These are phyloP conservation scores for Fusarium sp. DNA, from an alignment of 2,329 filamentous ascomycete genomes.

Conservation along the genomic window DNA sequence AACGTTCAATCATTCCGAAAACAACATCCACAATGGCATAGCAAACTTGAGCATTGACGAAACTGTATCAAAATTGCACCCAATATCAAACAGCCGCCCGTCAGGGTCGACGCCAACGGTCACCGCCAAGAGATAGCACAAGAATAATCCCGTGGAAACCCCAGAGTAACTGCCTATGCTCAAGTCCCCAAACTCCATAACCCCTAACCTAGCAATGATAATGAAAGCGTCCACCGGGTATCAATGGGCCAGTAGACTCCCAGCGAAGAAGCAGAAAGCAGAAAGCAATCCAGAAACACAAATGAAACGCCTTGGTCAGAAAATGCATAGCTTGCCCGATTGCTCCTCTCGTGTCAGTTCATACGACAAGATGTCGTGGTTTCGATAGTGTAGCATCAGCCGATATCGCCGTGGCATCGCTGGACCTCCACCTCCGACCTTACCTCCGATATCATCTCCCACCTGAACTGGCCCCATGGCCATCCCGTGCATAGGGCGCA, in stretches of 20 bases:
- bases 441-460: slow-evolving; percentile 43
- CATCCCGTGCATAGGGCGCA: slow-evolving; percentile 72
- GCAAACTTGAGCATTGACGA: background rate
- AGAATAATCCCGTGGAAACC: background rate
- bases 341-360: slow-evolving; percentile 64
- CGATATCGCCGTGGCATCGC: slow-evolving; percentile 65
- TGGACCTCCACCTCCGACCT: slow-evolving; percentile 23
- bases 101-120: background rate
- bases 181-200: slow-evolving; percentile 14
- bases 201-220: slow-evolving; percentile 1
- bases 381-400: slow-evolving; percentile 76
- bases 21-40: background rate
- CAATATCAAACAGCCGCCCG: background rate
- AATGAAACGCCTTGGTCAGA: slow-evolving; percentile 40
- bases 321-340: slow-evolving; percentile 51
- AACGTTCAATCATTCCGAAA: background rate
- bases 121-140: slow-evolving; percentile 1
- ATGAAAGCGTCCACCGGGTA: slow-evolving; percentile 27
- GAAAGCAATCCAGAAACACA: background rate
- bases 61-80: background rate
- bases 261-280: background rate
- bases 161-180: background rate
- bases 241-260: slow-evolving; percentile 26
- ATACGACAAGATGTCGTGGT: slow-evolving; percentile 77
- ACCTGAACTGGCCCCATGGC: slow-evolving; percentile 73